Percentiles rank a stretch among this genome's conserved stretches.
phyloP scores from a whole-genome alignment of 1,139 yeast genomes.

The Sugiyamaella sp. region DNA sequence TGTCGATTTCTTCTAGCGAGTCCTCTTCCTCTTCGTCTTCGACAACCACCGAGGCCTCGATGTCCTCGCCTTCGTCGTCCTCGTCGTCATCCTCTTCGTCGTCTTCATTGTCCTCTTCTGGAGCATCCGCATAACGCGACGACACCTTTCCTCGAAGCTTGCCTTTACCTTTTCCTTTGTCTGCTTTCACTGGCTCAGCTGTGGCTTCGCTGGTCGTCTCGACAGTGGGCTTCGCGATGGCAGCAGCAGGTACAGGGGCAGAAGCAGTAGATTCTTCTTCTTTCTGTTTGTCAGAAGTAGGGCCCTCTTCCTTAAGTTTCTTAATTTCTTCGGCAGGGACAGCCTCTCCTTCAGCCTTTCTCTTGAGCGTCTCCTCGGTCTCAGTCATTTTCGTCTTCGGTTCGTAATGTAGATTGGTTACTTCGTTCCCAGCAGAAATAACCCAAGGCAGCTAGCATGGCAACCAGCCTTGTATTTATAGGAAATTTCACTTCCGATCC shows the following conservation, averaged over 20 bases:
- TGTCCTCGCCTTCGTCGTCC: constrained; percentile 33
- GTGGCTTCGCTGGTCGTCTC: constrained; percentile 30
- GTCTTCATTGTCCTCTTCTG: constrained; percentile 39
- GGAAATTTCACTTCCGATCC: constrained; percentile 6
- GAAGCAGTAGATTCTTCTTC: no score
- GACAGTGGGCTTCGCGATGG: no score
- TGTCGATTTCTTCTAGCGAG: constrained; percentile 80
- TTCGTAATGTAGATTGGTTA: neutral
- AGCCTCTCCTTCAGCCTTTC: constrained; percentile 29
- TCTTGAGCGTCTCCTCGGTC: constrained; percentile 25
- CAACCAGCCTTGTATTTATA: constrained; percentile 6
- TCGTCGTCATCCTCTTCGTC: constrained; percentile 38
- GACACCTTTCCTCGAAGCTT: constrained; percentile 35
- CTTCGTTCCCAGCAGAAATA: no score
- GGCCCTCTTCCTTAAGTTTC: constrained; percentile 30
- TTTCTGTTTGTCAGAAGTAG: constrained; percentile 7
- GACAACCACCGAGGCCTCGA: constrained; percentile 27
- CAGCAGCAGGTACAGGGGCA: no score
- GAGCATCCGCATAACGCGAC: constrained; percentile 39
- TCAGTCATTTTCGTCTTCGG: constrained; percentile 20
- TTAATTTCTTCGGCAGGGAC: constrained; percentile 33
- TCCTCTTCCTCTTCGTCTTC: constrained; percentile 66
- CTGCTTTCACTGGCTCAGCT: constrained; percentile 11
- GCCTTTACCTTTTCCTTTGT: constrained; percentile 32
- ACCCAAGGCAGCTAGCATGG: no score